Evolutionary conservation across 192 early-diverging fungal species (phyloP).

Genomic region (Entomortierella beljakovae): DNA sequence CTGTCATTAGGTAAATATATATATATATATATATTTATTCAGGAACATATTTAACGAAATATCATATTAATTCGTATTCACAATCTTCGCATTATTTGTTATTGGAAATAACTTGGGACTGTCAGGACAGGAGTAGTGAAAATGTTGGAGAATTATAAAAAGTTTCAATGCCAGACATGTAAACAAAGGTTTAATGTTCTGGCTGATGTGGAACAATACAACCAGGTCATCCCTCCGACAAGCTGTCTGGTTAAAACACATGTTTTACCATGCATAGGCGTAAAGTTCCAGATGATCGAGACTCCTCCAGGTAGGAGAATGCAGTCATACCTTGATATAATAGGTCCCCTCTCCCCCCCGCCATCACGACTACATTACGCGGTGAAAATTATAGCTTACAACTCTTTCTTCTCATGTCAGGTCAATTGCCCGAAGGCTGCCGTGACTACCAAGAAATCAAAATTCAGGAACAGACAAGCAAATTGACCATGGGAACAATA

Average conservation of each 20-base stretch:
- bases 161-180: slow-evolving; percentile 67
- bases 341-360: no score
- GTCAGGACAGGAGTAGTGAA: slow-evolving; percentile 74
- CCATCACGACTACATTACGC: no score
- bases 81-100: neutral
- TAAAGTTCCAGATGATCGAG: slow-evolving; percentile 61
- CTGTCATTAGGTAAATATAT: slow-evolving; percentile 61
- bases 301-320: slow-evolving; percentile 29
- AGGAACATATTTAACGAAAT: neutral
- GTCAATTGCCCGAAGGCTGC: slow-evolving; percentile 60
- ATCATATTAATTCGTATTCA: neutral
- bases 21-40: neutral
- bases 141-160: slow-evolving; percentile 73
- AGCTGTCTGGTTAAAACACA: slow-evolving; percentile 58
- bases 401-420: slow-evolving; percentile 22
- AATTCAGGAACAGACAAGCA: slow-evolving; percentile 77
- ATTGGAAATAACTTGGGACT: no score
- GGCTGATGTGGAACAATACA: slow-evolving; percentile 76
- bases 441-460: slow-evolving; percentile 86
- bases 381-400: slow-evolving; percentile 8
- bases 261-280: slow-evolving; percentile 57
- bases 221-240: slow-evolving; percentile 65
- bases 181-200: slow-evolving; percentile 63
- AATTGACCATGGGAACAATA: slow-evolving; percentile 73
- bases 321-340: neutral